These are phyloP conservation scores for Strigomonas oncopelti DNA, from an alignment of 208 protist species.

Conservation along the genomic window DNA sequence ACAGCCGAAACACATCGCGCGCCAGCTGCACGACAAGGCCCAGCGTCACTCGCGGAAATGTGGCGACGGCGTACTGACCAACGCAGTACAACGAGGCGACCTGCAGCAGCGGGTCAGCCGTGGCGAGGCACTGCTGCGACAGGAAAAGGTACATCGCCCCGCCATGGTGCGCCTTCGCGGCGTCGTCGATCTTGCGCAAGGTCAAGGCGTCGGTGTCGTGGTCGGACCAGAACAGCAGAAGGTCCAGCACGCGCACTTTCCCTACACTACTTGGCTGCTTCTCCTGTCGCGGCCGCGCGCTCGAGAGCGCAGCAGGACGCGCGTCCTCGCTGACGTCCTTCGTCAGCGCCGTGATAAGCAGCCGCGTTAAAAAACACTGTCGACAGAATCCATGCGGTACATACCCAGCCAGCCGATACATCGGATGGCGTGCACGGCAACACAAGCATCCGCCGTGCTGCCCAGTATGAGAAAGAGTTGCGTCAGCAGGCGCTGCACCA, in stretches of 20 bases:
- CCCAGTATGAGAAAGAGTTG: conserved; percentile 39
- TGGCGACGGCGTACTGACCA: conserved; percentile 38
- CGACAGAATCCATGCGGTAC: conserved; percentile 66
- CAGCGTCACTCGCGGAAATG: conserved; percentile 60
- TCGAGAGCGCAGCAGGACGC: too few relatives aligned
- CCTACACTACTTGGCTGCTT: conserved; percentile 2
- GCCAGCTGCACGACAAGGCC: conserved; percentile 34
- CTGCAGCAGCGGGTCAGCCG: conserved; percentile 40
- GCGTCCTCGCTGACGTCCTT: too few relatives aligned
- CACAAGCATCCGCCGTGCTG: conserved; percentile 40
- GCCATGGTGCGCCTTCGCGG: conserved; percentile 11
- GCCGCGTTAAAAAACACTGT: conserved; percentile 16
- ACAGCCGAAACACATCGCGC: conserved; percentile 72
- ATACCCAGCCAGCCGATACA: conserved; percentile 63
- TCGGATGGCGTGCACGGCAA: conserved; percentile 37
- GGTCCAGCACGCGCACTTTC: conserved; percentile 62
- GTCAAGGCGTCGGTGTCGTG: conserved; percentile 69
- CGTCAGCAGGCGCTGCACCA: conserved; percentile 12
- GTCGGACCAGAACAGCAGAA: conserved; percentile 73
- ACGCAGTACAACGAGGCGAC: conserved; percentile 68
- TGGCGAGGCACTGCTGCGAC: conserved; percentile 27
- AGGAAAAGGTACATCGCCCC: conserved; percentile 34
- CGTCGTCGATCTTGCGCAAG: conserved; percentile 70
- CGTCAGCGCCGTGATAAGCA: too few relatives aligned
- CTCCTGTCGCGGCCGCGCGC: too few relatives aligned